These are phyloP conservation scores for Podila minutissima DNA, from an alignment of 192 early-diverging fungal genomes.

Conservation along the genomic window DNA sequence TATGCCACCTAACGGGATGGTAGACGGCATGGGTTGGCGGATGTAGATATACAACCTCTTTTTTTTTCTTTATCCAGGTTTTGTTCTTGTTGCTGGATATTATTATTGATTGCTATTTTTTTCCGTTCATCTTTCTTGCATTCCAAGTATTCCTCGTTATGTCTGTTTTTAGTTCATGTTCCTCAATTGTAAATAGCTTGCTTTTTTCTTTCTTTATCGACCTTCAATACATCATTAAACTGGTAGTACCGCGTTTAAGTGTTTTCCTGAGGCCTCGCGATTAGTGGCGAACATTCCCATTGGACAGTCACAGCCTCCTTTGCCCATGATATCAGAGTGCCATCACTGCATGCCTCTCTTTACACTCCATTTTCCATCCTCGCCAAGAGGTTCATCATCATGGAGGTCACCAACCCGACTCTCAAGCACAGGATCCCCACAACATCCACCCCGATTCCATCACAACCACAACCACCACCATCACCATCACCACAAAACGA, in stretches of 20 bases:
- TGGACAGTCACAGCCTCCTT: too few relatives aligned
- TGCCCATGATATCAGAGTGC: too few relatives aligned
- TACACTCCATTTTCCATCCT: background rate
- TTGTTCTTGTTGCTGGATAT: background rate
- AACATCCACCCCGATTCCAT: background rate
- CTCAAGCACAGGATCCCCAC: background rate
- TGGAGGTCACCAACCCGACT: too few relatives aligned
- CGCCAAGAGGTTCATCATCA: too few relatives aligned
- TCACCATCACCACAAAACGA: constrained; percentile 7
- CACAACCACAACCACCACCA: background rate
- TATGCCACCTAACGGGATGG: background rate
- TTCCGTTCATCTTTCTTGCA: background rate
- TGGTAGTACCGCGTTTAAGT: too few relatives aligned
- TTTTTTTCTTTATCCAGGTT: background rate
- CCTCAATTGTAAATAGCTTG: constrained; percentile 2
- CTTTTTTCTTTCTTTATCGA: background rate
- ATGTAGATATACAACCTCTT: background rate
- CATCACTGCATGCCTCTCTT: background rate
- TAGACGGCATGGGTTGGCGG: constrained; percentile 4
- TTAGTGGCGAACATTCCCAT: too few relatives aligned
- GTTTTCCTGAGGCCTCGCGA: too few relatives aligned
- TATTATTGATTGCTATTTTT: background rate
- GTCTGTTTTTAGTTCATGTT: background rate
- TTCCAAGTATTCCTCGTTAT: background rate
- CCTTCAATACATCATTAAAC: background rate